Evolutionary conservation across 2,329 filamentous ascomycete species (phyloP).

Genomic region (Monosporascus sp.): DNA sequence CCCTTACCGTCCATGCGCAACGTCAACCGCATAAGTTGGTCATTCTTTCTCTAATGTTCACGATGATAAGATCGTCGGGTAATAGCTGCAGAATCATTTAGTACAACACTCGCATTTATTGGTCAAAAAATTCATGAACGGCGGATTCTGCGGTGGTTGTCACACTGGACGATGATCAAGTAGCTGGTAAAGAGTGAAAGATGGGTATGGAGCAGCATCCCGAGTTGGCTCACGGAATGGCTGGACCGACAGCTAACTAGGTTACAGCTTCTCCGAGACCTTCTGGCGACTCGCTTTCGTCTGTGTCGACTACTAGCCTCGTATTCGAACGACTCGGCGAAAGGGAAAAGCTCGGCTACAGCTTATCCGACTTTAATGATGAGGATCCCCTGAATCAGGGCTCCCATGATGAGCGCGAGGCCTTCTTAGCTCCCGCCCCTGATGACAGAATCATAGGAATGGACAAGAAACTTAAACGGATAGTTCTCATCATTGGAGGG

Average conservation of each 20-base stretch:
- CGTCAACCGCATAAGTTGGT: too few species aligned
- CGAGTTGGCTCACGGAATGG: neutral
- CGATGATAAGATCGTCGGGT: too few species aligned
- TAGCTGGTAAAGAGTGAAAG: neutral
- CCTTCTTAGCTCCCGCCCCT: constrained; percentile 41
- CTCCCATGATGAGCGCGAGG: constrained; percentile 42
- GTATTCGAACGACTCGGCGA: constrained; percentile 74
- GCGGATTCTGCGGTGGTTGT: neutral
- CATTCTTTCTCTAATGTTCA: too few species aligned
- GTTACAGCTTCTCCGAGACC: constrained; percentile 29
- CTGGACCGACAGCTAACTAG: constrained; percentile 4
- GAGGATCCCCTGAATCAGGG: constrained; percentile 40
- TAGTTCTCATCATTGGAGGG: constrained; percentile 55
- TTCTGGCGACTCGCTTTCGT: constrained; percentile 61
- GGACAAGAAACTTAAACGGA: constrained; percentile 59
- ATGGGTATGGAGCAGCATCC: neutral
- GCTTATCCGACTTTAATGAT: constrained; percentile 36
- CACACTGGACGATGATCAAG: neutral
- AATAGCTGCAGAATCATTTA: too few species aligned
- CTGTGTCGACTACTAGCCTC: constrained; percentile 76
- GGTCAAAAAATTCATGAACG: neutral
- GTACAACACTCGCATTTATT: too few species aligned
- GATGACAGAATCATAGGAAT: constrained; percentile 46
- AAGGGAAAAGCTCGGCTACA: constrained; percentile 32
- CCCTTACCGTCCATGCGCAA: too few species aligned